Conservation (phyloP, 768 basidiomycete genomes). For the Suillus ampliporus region DNA sequence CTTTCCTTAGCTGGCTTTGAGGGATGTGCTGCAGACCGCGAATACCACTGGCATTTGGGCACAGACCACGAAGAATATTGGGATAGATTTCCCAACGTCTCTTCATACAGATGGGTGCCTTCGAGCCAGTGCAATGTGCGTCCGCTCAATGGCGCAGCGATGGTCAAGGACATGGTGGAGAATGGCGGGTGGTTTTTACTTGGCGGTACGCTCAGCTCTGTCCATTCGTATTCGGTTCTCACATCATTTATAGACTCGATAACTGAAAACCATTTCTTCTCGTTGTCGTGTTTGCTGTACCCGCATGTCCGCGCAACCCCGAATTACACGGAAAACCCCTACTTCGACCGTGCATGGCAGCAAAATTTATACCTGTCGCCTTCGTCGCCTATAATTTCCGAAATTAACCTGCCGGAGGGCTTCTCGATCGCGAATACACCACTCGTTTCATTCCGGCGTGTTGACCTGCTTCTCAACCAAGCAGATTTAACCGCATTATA, state of each 20-base stretch:
- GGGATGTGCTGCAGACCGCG: slow-evolving; percentile 67
- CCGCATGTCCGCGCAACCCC: slow-evolving; percentile 73
- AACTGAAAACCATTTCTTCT: slow-evolving; percentile 77
- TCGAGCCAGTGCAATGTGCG: slow-evolving; percentile 49
- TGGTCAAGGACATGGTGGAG: slow-evolving; percentile 65
- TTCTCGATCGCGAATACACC: slow-evolving; percentile 65
- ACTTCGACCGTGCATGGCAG: slow-evolving; percentile 68
- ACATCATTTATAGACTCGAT: slow-evolving; percentile 56
- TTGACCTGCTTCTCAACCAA: slow-evolving; percentile 60
- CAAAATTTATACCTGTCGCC: slow-evolving; percentile 69
- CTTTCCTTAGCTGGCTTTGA: slow-evolving; percentile 59
- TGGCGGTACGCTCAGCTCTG: slow-evolving; percentile 50
- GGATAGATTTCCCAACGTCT: slow-evolving; percentile 57
- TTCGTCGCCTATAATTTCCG: slow-evolving; percentile 42
- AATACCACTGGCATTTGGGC: slow-evolving; percentile 68
- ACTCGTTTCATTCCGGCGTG: slow-evolving; percentile 66
- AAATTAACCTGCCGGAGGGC: slow-evolving; percentile 50
- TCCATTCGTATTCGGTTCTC: background rate
- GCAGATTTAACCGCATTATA: slow-evolving; percentile 56
- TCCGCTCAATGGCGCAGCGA: slow-evolving; percentile 45
- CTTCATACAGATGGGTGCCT: slow-evolving; percentile 61
- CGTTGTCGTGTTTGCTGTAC: slow-evolving; percentile 67
- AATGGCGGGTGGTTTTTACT: slow-evolving; percentile 74
- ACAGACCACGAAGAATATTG: slow-evolving; percentile 53
- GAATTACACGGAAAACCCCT: slow-evolving; percentile 56